phyloP scores from a whole-genome alignment of 306 rosid species.

The Myrica gale region DNA sequence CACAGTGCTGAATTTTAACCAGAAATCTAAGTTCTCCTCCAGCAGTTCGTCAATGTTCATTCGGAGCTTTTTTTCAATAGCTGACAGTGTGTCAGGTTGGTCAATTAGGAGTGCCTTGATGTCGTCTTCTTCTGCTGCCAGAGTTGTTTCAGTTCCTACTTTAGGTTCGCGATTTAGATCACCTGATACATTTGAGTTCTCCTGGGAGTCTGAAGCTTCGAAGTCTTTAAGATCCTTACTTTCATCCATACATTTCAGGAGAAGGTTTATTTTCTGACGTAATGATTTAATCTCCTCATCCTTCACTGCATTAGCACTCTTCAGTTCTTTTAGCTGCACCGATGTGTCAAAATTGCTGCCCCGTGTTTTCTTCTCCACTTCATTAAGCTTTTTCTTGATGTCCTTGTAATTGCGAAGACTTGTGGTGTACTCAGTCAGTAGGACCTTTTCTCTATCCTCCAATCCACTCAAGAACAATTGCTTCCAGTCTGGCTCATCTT shows the following conservation, averaged over 20 bases:
- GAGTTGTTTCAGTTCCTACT: background rate
- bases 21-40: slow-evolving; percentile 84
- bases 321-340: slow-evolving; percentile 56
- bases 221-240: slow-evolving; percentile 36
- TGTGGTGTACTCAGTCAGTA: slow-evolving; percentile 72
- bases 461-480: slow-evolving; percentile 63
- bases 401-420: slow-evolving; percentile 83
- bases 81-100: slow-evolving; percentile 42
- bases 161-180: slow-evolving; percentile 1
- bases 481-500: slow-evolving; percentile 81
- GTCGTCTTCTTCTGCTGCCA: slow-evolving; percentile 9
- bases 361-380: slow-evolving; percentile 52
- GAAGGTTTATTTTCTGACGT: slow-evolving; percentile 58
- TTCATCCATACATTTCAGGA: slow-evolving; percentile 52
- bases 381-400: slow-evolving; percentile 63
- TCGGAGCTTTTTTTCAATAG: slow-evolving; percentile 67
- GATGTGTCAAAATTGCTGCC: slow-evolving; percentile 44
- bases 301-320: slow-evolving; percentile 57
- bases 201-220: slow-evolving; percentile 18
- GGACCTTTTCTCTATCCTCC: slow-evolving; percentile 60
- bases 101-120: slow-evolving; percentile 34
- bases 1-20: slow-evolving; percentile 77
- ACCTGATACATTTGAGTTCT: background rate
- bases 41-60: slow-evolving; percentile 67
- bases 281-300: slow-evolving; percentile 78